Conservation (phyloP, 768 basidiomycete species). For the Naganishia onofrii region DNA sequence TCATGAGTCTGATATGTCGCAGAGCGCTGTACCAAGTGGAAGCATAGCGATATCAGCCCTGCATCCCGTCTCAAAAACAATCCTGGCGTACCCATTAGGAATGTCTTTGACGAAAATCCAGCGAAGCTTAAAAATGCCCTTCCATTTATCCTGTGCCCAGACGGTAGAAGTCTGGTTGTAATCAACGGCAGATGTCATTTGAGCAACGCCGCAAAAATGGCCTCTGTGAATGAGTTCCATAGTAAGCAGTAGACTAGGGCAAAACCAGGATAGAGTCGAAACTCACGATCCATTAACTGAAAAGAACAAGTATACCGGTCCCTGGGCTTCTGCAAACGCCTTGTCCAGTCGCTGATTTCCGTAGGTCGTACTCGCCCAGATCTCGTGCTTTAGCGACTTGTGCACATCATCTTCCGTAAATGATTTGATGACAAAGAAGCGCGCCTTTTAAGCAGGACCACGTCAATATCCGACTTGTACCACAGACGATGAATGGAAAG, state of each 20-base stretch:
- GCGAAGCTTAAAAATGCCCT: slow-evolving; percentile 95
- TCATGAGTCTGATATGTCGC: slow-evolving; percentile 55
- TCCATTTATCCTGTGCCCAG: slow-evolving; percentile 99
- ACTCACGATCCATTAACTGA: slow-evolving; percentile 72
- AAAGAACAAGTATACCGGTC: slow-evolving; percentile 97
- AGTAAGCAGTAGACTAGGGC: slow-evolving; percentile 52
- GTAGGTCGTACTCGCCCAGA: slow-evolving; percentile 94
- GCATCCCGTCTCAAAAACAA: too few species aligned
- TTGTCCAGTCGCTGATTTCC: slow-evolving; percentile 97
- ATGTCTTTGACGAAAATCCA: slow-evolving; percentile 97
- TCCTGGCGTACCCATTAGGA: slow-evolving; percentile 43
- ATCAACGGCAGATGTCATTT: slow-evolving; percentile 96
- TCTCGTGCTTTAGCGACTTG: slow-evolving; percentile 95
- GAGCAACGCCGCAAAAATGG: slow-evolving; percentile 97
- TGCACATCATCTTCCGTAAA: slow-evolving; percentile 99
- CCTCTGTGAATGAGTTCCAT: slow-evolving; percentile 59
- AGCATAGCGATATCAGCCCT: neutral
- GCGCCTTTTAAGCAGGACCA: slow-evolving; percentile 58
- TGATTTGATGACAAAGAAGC: slow-evolving; percentile 97
- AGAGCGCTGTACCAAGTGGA: slow-evolving; percentile 33
- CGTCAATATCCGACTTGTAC: slow-evolving; percentile 5
- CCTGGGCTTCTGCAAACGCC: slow-evolving; percentile 91
- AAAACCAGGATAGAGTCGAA: neutral
- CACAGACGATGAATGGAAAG: neutral
- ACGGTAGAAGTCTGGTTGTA: slow-evolving; percentile 92